A percentile compares a stretch with the other conserved stretches of the same genome.
phyloP scores from a whole-genome alignment of 345 rosid species.

The Aquilaria yunnanensis region DNA sequence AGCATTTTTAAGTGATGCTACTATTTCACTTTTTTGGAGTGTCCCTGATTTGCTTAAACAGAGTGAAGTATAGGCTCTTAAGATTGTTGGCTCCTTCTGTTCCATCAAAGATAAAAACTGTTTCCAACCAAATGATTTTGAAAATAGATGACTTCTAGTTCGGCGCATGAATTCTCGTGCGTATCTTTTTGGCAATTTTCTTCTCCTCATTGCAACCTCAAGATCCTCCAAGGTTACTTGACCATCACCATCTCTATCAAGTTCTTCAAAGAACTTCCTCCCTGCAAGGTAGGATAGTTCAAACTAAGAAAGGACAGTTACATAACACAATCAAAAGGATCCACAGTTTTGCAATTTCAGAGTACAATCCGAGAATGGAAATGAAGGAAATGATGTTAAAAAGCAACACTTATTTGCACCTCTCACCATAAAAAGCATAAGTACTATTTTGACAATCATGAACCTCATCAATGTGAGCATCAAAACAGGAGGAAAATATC shows the following conservation, averaged over 20 bases:
- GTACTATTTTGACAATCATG: no score
- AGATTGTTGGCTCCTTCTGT: constrained; percentile 94
- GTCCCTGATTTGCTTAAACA: constrained; percentile 95
- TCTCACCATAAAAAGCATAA: no score
- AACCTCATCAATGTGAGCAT: no score
- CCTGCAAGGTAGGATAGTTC: constrained; percentile 39
- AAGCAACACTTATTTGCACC: no score
- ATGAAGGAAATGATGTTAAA: no score
- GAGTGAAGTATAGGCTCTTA: constrained; percentile 94
- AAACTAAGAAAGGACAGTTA: constrained; percentile 1
- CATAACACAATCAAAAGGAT: no score
- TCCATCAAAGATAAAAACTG: constrained; percentile 98
- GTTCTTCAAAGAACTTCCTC: constrained; percentile 92
- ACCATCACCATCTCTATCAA: constrained; percentile 98
- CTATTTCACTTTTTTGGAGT: constrained; percentile 88
- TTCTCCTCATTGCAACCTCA: constrained; percentile 86
- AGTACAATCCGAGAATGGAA: no score
- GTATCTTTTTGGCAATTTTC: constrained; percentile 77
- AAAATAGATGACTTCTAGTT: constrained; percentile 79
- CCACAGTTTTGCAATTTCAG: no score
- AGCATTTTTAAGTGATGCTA: constrained; percentile 80
- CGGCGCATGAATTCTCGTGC: constrained; percentile 88
- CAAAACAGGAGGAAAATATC: no score
- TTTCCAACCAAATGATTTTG: constrained; percentile 96
- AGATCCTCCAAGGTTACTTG: constrained; percentile 92